A percentile compares a stretch with the other conserved stretches of the same genome.
Conservation (phyloP, 208 protist genomes). For the Blastocrithidia nonstop region DNA sequence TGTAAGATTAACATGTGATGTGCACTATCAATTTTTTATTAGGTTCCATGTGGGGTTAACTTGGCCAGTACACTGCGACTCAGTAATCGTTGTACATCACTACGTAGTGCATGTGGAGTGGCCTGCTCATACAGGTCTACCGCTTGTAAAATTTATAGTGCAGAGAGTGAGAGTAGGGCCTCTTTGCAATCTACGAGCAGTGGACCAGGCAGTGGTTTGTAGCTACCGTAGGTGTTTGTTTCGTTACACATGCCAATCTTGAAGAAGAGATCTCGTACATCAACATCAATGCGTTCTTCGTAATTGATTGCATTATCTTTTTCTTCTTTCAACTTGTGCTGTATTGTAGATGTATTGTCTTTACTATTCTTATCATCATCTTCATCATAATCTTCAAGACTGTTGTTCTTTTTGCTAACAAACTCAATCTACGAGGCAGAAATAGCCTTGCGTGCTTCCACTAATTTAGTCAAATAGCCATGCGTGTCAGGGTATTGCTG, state of each 20-base stretch:
- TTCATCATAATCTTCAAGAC: not conserved
- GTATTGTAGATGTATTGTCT: constrained; percentile 3
- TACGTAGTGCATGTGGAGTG: constrained; percentile 22
- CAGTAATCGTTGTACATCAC: constrained; percentile 16
- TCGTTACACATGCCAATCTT: constrained; percentile 32
- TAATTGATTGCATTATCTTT: constrained; percentile 21
- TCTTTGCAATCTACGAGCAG: constrained; percentile 58
- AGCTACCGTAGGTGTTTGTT: constrained; percentile 27
- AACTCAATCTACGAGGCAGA: too few relatives aligned
- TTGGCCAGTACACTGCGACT: constrained; percentile 46
- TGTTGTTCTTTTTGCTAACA: constrained; percentile 2
- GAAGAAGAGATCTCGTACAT: constrained; percentile 51
- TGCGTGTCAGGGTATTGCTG: constrained; percentile 36
- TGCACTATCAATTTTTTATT: constrained; percentile 31
- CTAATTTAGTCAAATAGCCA: constrained; percentile 15
- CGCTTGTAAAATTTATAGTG: constrained; percentile 42
- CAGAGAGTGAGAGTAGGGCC: constrained; percentile 25
- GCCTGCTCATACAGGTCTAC: constrained; percentile 33
- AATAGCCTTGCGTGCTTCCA: too few relatives aligned
- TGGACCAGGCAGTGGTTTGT: constrained; percentile 34
- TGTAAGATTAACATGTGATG: constrained; percentile 14
- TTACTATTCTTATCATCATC: not conserved
- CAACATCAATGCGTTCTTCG: constrained; percentile 36
- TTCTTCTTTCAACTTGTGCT: not conserved
- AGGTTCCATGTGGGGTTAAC: constrained; percentile 18